Evolutionary conservation across 2,329 filamentous ascomycete genomes (phyloP), one percentile per base, ranked within the genome.

Genomic region (Botrytis fragariae): DNA sequence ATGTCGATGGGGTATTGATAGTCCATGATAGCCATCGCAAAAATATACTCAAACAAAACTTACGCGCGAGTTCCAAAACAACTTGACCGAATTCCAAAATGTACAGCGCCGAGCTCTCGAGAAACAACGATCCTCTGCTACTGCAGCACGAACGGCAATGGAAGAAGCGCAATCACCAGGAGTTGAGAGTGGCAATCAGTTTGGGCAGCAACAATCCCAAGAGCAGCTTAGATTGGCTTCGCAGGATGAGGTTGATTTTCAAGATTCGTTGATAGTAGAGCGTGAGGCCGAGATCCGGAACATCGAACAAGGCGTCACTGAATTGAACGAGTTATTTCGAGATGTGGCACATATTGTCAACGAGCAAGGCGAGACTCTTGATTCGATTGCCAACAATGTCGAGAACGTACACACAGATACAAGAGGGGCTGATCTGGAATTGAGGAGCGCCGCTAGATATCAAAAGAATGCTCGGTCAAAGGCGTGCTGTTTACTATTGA

Each of bases 281-380:
- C 94, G 97, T 71, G 96, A 99, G 83, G 91, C 94, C 73, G 96
- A 99, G 85, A 99, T 99, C 77, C 91, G 95, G 75, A 97, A 97
- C 81, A 99, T 99, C 79, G 96, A 98, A 84, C 95, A 98, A 83
- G 94, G 93, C 72, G 96, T 99, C 10, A 93, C 93, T 72, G 96
- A 99, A 80, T 85, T 99, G 75, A 99, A 99, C 79, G 96, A 98
- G 80, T 87, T 99, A 61, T 99, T 99, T 86, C 89, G 95, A 76
- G 95, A 99, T 84, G 94, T 99, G n/a, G 96, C 95, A 64, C 94
- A 97, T 82, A 98, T 99, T 82, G 95, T 99, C 69, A 90, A 90
- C 75, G 95, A 98, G 84, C 96, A 99, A 84, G 96, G 96, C 69
- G 93, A 94, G 78, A 90, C 93, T 83, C 86, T 99, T 44, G 92